Evolutionary conservation across 2,329 filamentous ascomycete genomes (phyloP).

Genomic region (Fusarium duplospermum): DNA sequence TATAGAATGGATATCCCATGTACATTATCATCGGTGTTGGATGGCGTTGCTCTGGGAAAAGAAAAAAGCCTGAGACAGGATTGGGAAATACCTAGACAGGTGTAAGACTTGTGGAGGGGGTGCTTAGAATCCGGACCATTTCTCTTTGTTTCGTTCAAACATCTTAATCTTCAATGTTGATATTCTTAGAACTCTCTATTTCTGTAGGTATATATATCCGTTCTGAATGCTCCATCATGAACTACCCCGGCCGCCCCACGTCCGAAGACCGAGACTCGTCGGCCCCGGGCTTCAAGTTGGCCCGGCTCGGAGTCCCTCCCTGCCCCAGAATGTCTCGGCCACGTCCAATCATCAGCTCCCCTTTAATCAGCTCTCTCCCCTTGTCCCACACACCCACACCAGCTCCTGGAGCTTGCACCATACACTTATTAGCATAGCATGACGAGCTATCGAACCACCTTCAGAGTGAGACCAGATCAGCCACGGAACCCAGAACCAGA

Average conservation of each 20-base stretch:
- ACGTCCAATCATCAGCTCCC: slow-evolving; percentile 21
- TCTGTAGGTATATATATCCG: background rate
- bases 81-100: slow-evolving; percentile 10
- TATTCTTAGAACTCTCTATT: background rate
- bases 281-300: slow-evolving; percentile 25
- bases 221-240: background rate
- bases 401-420: slow-evolving; percentile 27
- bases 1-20: slow-evolving; percentile 27
- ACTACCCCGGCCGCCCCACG: slow-evolving; percentile 30
- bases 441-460: slow-evolving; percentile 37
- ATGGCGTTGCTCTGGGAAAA: slow-evolving; percentile 13
- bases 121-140: background rate
- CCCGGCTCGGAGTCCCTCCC: slow-evolving; percentile 12
- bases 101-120: background rate
- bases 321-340: background rate
- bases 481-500: slow-evolving; percentile 2
- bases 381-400: slow-evolving; percentile 21
- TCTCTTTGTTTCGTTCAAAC: background rate
- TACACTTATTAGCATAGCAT: slow-evolving; percentile 32
- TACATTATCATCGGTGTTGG: slow-evolving; percentile 9
- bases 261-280: slow-evolving; percentile 24
- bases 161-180: background rate
- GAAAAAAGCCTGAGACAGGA: background rate
- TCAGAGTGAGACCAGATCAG: slow-evolving; percentile 26
- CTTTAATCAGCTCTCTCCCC: slow-evolving; percentile 33